phyloP scores from a whole-genome alignment of 306 rosid genomes.

The Mimosa pudica region DNA sequence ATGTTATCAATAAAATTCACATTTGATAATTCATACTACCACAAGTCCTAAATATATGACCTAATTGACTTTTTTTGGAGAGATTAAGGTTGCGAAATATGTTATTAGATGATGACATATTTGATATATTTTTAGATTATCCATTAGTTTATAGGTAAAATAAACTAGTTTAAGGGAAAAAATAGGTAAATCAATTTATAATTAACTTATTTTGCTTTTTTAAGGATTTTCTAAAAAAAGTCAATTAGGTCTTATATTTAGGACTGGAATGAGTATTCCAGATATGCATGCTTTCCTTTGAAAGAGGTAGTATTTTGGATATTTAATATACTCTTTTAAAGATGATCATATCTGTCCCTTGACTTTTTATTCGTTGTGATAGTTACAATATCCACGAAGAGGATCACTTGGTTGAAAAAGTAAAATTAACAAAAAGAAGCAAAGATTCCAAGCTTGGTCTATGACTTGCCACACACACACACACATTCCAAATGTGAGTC shows the following conservation, averaged over 20 bases:
- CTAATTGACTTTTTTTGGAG: no score
- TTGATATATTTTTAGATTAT: no score
- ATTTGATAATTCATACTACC: neutral
- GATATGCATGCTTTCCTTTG: neutral
- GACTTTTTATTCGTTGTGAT: neutral
- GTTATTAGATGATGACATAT: no score
- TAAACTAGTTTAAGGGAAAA: no score
- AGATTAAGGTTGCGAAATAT: no score
- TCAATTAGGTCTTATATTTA: no score
- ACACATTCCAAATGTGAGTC: neutral
- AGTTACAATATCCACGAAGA: neutral
- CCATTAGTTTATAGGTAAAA: no score
- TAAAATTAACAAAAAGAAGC: neutral
- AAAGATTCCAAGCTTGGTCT: conserved; percentile 30
- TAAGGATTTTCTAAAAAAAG: no score
- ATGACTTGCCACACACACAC: neutral
- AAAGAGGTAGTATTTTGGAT: neutral
- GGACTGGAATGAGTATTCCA: no score
- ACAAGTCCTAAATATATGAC: no score
- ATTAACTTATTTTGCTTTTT: no score
- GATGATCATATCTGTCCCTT: neutral
- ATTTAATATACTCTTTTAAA: neutral
- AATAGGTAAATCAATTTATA: no score
- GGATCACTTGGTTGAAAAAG: neutral
- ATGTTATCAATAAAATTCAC: neutral